Conservation (phyloP, 306 rosid genomes). For the Morella rubra region DNA sequence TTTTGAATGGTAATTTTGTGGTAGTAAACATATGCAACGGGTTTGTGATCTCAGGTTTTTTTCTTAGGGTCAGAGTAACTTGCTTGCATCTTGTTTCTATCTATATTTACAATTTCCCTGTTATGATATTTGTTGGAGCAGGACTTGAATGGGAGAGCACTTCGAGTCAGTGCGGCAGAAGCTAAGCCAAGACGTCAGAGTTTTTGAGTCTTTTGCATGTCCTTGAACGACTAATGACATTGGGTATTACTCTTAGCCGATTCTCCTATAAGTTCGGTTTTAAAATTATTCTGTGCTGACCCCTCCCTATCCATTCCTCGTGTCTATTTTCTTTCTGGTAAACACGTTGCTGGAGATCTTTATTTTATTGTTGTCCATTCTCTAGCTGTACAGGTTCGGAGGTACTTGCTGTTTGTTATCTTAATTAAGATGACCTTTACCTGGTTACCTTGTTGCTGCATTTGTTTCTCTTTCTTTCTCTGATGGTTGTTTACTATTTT, state of each 20-base stretch:
- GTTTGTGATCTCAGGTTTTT: not conserved
- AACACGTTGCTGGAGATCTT: not conserved
- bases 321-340: not conserved
- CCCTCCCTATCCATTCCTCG: not conserved
- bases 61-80: not conserved
- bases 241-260: slow-evolving; percentile 34
- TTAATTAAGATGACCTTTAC: not conserved
- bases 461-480: not conserved
- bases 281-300: not conserved
- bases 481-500: no score
- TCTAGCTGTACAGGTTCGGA: not conserved
- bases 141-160: slow-evolving; percentile 86
- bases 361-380: not conserved
- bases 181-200: slow-evolving; percentile 60
- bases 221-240: slow-evolving; percentile 28
- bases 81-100: slow-evolving; percentile 21
- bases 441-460: not conserved
- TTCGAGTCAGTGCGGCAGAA: slow-evolving; percentile 71
- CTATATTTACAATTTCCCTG: slow-evolving; percentile 7
- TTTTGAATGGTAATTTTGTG: not conserved
- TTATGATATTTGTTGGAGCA: slow-evolving; percentile 26
- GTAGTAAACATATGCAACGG: not conserved
- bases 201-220: slow-evolving; percentile 12
- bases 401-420: not conserved
- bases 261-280: not conserved